Base-by-base conservation (phyloP, 768 basidiomycete species). In the Pleurotus citrinopileatus region DNA sequence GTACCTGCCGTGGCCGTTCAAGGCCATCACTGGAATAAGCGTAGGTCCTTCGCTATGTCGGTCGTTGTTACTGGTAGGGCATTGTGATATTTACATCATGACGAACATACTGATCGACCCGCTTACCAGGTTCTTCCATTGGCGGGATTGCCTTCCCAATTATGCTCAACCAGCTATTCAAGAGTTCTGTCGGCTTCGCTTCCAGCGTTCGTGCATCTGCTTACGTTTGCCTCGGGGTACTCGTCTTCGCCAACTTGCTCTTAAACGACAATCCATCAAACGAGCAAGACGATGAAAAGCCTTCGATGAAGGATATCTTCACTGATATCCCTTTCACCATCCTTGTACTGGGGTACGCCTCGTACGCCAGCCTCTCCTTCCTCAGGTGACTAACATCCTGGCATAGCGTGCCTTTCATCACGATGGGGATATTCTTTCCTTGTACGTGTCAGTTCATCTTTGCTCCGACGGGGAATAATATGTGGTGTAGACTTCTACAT, bases 141-240 rank as follows among this genome's bases (percentile, higher is more conserved):
- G 81, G 82, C 20, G 81, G 78, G 3, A 73, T 79, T 19, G 59
- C 81, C 2, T 75, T 77, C 55, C 77, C 79, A 2, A 76, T 80
- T 55, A 73, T 82, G 71, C 64, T 84, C 42, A 82, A 84, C 61
- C 73, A 79, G 38, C 68, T 76, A 20, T 66, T 73, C 51, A 63
- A 68, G 43, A 64, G 65, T 6, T 57, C 42, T 2, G 66, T 72
- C 22, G 77, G 80, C 1, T 83, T 82, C 52, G 71, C 69, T 23
- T 71, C 67, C 38, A 75, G 75, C n/a, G 75, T 78, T n/a, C 72
- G 80, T 4, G 68, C 65, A 12, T 72, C 68, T 52, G 76, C 74
- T 0, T 71, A 60, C 43, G 57, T 81, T 40, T 59, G 70, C 29
- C 65, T 67, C 10, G 76, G 64, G 1, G 54, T 74, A 20, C 63